Evolutionary conservation across 2,329 filamentous ascomycete genomes (phyloP), one percentile per base, ranked within the genome.

Genomic region (Sarocladiaceae sp.): DNA sequence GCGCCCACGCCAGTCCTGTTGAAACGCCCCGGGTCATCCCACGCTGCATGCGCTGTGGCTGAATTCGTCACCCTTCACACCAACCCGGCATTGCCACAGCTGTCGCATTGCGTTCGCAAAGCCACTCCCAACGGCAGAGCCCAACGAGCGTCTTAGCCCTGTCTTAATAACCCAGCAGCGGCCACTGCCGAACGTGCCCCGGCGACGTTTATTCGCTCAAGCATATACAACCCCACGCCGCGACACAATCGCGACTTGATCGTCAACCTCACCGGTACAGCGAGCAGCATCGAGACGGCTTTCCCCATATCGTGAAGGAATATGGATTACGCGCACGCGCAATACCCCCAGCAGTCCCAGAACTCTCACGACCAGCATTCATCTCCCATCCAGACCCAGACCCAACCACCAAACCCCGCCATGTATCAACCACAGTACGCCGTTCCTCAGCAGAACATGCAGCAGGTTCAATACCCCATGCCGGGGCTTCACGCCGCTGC

Each of bases 401-500:
- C 77, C 87, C 62, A 82, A 86, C 59, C 78, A 83, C 22, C 11
- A 13, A 40, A 39, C 17, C 12, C 42, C 49, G 54, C 23, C 79
- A 90, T 85, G 73, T 97, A 96, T 70, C 83, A 88, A 63, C 82
- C 87, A 66, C 78, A 83, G 57, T 93, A 91, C 66, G 86, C 83
- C 54, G 87, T 92, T 53, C 77, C 87, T 56, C 82, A 86, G 58
- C 78, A 84, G 61, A 79, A 79, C 62, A 90, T 96, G 83, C 86
- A 88, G 73, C 64, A 63, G 53, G 66, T 70, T 28, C 61, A 66
- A 18, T 96, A 96, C 73, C 86, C 80, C 53, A 90, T 93, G 71
- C 86, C 87, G 29, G 82, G 87, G 18, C 90, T 91, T 44, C 90
- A 96, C 69, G 91, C 91, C 13, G 92, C 93, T 48, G 92, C 92